A percentile compares a stretch with the other conserved stretches of the same genome.
Evolutionary conservation across 1,139 yeast genomes (phyloP).

Genomic region (Williopsis jadinii): DNA sequence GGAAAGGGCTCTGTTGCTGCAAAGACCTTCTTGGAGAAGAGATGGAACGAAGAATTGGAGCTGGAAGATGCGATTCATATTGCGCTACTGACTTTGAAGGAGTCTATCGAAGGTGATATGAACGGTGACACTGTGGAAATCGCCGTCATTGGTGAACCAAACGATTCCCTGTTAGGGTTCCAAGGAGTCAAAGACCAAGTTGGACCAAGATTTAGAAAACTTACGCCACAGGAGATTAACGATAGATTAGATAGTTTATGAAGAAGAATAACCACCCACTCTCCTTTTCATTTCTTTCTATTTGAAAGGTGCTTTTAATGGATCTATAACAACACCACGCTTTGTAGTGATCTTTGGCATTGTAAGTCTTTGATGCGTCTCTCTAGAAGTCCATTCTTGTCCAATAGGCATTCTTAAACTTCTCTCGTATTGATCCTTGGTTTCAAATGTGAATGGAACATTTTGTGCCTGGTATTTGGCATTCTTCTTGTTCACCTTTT

Average conservation of each 20-base stretch:
- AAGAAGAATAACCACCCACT: constrained; percentile 3
- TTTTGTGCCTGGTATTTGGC: constrained; percentile 76
- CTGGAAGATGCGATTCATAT: constrained; percentile 97
- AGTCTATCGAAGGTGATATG: constrained; percentile 96
- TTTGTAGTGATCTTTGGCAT: constrained; percentile 85
- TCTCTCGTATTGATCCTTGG: constrained; percentile 89
- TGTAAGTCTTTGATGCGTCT: constrained; percentile 78
- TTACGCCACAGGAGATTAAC: constrained; percentile 85
- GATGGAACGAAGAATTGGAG: constrained; percentile 97
- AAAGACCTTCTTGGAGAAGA: constrained; percentile 91
- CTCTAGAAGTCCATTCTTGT: constrained; percentile 91
- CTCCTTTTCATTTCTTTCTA: constrained; percentile 7
- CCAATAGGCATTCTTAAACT: constrained; percentile 95
- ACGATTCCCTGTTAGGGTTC: constrained; percentile 76
- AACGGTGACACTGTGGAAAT: constrained; percentile 95
- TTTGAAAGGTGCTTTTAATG: constrained; percentile 47
- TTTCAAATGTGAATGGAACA: constrained; percentile 93
- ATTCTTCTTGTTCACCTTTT: constrained; percentile 76
- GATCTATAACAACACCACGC: constrained; percentile 88
- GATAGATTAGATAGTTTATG: constrained; percentile 90
- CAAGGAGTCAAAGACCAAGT: constrained; percentile 66
- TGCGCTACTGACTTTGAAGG: constrained; percentile 89
- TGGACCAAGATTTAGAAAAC: constrained; percentile 86
- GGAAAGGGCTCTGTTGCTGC: constrained; percentile 95
- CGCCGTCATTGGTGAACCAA: constrained; percentile 78